Evolutionary conservation across 2,329 filamentous ascomycete genomes (phyloP).

Genomic region (Chaetothyriales sp.): DNA sequence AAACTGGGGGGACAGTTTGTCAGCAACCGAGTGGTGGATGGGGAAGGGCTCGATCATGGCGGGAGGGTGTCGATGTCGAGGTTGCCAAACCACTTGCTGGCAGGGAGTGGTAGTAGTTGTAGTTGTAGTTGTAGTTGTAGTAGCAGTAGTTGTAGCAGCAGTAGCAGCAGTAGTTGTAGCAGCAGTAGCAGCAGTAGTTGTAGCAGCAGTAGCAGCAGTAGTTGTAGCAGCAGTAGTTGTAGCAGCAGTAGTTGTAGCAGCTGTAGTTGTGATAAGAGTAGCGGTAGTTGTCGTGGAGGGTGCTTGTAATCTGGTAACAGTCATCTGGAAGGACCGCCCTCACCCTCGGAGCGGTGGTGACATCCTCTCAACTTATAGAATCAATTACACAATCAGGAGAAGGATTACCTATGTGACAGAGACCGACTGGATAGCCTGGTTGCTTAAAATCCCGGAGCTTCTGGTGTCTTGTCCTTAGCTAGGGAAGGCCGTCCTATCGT

Average conservation of each 20-base stretch:
- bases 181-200: too few relatives aligned
- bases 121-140: too few relatives aligned
- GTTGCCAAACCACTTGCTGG: too few relatives aligned
- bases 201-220: neutral
- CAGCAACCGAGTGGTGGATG: constrained; percentile 33
- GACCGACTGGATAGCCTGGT: neutral
- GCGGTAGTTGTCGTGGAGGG: neutral
- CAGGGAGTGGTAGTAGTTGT: too few relatives aligned
- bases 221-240: too few relatives aligned
- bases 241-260: neutral
- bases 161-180: neutral
- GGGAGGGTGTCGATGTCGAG: neutral
- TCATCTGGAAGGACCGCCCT: neutral
- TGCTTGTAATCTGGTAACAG: neutral
- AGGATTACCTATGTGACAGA: neutral
- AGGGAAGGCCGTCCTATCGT: neutral
- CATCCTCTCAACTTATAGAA: neutral
- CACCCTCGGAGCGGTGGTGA: neutral
- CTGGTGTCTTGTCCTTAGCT: neutral
- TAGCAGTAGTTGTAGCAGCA: neutral
- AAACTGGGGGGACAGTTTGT: constrained; percentile 36
- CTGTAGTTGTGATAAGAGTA: too few relatives aligned
- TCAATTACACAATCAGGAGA: neutral
- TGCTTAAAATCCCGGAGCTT: neutral
- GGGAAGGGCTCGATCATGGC: constrained; percentile 25